A percentile compares a stretch with the other conserved stretches of the same genome.
Conservation (phyloP, 805 yeast genomes). For the Hanseniaspora opuntiae region DNA sequence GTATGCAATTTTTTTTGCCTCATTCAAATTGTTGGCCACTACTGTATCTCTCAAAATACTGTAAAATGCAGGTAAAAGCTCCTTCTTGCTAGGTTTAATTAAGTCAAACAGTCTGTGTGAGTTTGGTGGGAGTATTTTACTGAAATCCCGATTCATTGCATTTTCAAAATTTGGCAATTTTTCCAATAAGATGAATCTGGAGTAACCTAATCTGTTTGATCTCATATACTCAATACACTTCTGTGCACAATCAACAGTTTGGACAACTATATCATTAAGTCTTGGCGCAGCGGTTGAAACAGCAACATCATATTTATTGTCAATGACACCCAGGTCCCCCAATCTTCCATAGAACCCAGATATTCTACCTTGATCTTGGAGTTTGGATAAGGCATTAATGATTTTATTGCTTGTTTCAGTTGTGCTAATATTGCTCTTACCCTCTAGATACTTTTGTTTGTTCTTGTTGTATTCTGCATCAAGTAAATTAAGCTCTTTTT, state of each 20-base stretch:
- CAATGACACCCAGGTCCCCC: conserved; percentile 87
- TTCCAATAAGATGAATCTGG: conserved; percentile 68
- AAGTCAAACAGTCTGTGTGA: conserved; percentile 78
- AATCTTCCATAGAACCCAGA: conserved; percentile 78
- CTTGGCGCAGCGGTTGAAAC: conserved; percentile 89
- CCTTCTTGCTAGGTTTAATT: conserved; percentile 49
- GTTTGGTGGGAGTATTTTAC: conserved; percentile 37
- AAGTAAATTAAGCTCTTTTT: conserved; percentile 36
- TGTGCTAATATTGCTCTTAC: conserved; percentile 42
- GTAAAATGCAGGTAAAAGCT: conserved; percentile 76
- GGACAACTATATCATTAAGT: conserved; percentile 86
- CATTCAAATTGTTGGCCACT: conserved; percentile 63
- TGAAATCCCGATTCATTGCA: conserved; percentile 37
- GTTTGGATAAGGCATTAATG: conserved; percentile 48
- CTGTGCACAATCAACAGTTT: conserved; percentile 56
- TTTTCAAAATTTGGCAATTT: conserved; percentile 55
- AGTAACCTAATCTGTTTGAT: conserved; percentile 73
- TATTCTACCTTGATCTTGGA: conserved; percentile 70
- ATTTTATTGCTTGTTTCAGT: conserved; percentile 63
- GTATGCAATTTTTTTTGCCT: conserved; percentile 81
- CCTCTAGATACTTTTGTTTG: conserved; percentile 55
- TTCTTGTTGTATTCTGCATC: conserved; percentile 42
- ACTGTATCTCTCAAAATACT: conserved; percentile 76
- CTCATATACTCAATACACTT: conserved; percentile 72
- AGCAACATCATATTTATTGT: conserved; percentile 79